These are phyloP conservation scores for Sporormia fimetaria DNA, from an alignment of 495 filamentous ascomycete genomes.

Conservation along the genomic window DNA sequence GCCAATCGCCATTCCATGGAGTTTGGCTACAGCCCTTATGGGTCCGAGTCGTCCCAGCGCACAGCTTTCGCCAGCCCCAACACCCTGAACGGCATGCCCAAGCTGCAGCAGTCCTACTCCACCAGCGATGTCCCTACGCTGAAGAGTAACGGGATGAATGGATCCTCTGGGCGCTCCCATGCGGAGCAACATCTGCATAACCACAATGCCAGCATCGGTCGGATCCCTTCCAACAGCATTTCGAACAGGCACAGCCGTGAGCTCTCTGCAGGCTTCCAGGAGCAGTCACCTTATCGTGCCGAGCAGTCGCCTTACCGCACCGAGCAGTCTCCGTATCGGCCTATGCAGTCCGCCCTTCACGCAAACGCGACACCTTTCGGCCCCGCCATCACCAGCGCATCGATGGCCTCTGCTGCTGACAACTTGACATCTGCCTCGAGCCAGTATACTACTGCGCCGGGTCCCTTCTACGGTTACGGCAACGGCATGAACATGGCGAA, in stretches of 20 bases:
- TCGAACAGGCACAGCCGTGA: conserved; percentile 58
- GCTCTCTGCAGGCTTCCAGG: conserved; percentile 39
- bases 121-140: conserved; percentile 82
- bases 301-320: too few relatives aligned
- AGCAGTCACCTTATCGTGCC: too few relatives aligned
- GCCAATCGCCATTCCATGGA: conserved; percentile 45
- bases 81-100: conserved; percentile 35
- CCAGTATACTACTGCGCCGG: conserved; percentile 25
- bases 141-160: conserved; percentile 42
- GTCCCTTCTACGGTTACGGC: conserved; percentile 38
- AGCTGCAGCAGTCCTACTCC: conserved; percentile 78
- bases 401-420: conserved; percentile 6
- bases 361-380: conserved; percentile 64
- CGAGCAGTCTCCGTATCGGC: too few relatives aligned
- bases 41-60: conserved; percentile 28
- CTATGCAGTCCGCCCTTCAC: conserved; percentile 61
- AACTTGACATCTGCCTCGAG: too few relatives aligned
- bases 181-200: conserved; percentile 72
- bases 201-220: conserved; percentile 69
- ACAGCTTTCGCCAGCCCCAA: conserved; percentile 42
- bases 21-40: conserved; percentile 34
- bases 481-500: too few relatives aligned
- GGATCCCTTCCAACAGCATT: conserved; percentile 54
- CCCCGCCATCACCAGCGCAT: conserved; percentile 30
- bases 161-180: conserved; percentile 49